These are phyloP conservation scores for Phytophthora aleatoria DNA, from an alignment of 352 stramenopile genomes.

Conservation along the genomic window DNA sequence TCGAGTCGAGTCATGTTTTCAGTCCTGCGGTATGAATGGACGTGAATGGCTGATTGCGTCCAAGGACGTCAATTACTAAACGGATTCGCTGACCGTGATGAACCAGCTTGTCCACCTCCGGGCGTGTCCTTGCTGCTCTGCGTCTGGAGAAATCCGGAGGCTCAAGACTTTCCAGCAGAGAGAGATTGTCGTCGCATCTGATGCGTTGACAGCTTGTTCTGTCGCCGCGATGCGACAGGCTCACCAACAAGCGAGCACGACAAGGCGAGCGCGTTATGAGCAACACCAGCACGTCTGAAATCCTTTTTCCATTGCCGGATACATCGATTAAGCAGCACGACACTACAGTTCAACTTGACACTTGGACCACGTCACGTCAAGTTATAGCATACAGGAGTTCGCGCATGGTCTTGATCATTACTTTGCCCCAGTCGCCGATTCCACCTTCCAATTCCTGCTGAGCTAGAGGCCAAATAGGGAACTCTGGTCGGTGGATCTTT, in stretches of 20 bases:
- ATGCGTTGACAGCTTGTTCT: constrained; percentile 22
- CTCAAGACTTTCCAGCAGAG: constrained; percentile 24
- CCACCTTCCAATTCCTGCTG: constrained; percentile 22
- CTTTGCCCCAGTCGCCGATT: constrained; percentile 24
- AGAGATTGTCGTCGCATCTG: constrained; percentile 27
- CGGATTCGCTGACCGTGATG: constrained; percentile 28
- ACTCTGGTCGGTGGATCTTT: constrained; percentile 21
- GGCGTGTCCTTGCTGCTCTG: constrained; percentile 18
- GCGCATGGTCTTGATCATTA: constrained; percentile 32
- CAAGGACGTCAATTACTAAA: constrained; percentile 18
- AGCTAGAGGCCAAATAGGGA: constrained; percentile 9
- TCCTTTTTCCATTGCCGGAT: background rate
- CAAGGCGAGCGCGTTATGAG: constrained; percentile 6
- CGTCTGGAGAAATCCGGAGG: constrained; percentile 20
- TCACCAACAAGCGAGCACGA: constrained; percentile 5
- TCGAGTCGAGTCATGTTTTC: background rate
- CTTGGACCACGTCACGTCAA: background rate
- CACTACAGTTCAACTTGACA: background rate
- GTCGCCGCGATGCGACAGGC: constrained; percentile 14
- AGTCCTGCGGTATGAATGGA: constrained; percentile 10
- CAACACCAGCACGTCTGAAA: background rate
- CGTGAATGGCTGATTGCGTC: constrained; percentile 21
- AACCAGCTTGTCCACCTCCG: constrained; percentile 12
- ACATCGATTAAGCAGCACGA: constrained; percentile 1
- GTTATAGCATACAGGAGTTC: constrained; percentile 17